phyloP scores from a whole-genome alignment of 2,329 filamentous ascomycete species.

The Colletotrichum tanaceti region DNA sequence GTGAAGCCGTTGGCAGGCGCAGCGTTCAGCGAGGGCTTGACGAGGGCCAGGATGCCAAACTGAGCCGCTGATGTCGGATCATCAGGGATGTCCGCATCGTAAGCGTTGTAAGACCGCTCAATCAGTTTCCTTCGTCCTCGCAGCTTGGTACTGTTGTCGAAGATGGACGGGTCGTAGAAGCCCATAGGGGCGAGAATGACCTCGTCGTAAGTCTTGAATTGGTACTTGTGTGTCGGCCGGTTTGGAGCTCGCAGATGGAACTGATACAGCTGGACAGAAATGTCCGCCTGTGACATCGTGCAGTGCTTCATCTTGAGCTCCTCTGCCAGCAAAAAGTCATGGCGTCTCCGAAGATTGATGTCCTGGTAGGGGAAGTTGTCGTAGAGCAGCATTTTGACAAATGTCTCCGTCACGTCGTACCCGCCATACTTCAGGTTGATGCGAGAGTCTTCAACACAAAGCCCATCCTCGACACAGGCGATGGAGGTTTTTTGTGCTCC shows the following conservation, averaged over 20 bases:
- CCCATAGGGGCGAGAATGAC: slow-evolving; percentile 94
- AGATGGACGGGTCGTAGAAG: slow-evolving; percentile 89
- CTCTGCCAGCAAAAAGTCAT: slow-evolving; percentile 93
- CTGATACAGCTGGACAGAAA: slow-evolving; percentile 87
- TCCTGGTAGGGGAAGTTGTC: slow-evolving; percentile 96
- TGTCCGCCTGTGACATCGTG: slow-evolving; percentile 89
- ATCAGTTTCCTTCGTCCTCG: slow-evolving; percentile 82
- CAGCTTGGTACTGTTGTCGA: slow-evolving; percentile 85
- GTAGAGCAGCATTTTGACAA: slow-evolving; percentile 97
- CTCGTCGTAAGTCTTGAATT: slow-evolving; percentile 97
- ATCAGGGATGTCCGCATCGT: slow-evolving; percentile 87
- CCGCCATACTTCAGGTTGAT: slow-evolving; percentile 96
- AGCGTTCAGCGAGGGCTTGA: slow-evolving; percentile 68
- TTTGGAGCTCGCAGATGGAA: slow-evolving; percentile 92
- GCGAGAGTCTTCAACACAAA: slow-evolving; percentile 93
- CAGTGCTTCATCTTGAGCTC: slow-evolving; percentile 95
- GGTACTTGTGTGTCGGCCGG: slow-evolving; percentile 90
- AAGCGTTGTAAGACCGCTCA: slow-evolving; percentile 90
- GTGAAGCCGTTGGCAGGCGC: slow-evolving; percentile 57
- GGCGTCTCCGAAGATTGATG: slow-evolving; percentile 89
- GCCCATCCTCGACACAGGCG: slow-evolving; percentile 95
- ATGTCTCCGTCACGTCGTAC: slow-evolving; percentile 90
- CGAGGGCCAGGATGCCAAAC: slow-evolving; percentile 70
- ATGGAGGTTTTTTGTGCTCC: slow-evolving; percentile 98
- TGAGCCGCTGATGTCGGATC: slow-evolving; percentile 91